Evolutionary conservation across 257 asterid species (phyloP).

Genomic region (Solanum pimpinellifolium): DNA sequence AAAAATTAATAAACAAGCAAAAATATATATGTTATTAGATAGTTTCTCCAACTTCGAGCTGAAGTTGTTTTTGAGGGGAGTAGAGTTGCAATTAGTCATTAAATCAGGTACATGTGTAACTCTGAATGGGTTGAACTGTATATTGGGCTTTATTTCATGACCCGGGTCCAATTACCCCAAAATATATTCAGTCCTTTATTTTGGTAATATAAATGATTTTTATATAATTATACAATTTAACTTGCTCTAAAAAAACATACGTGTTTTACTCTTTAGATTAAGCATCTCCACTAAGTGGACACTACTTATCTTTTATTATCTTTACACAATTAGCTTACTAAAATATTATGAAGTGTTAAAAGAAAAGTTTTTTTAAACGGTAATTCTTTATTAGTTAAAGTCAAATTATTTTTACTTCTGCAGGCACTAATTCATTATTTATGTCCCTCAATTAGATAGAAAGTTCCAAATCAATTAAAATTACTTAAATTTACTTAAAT

Average conservation of each 20-base stretch:
- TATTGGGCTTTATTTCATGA: not conserved
- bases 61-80: not conserved
- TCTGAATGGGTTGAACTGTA: not conserved
- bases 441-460: too few species aligned
- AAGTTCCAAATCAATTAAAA: too few species aligned
- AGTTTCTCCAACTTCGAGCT: too few species aligned
- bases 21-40: too few species aligned
- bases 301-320: not conserved
- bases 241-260: not conserved
- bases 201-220: not conserved
- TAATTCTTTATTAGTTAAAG: too few species aligned
- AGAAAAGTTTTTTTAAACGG: too few species aligned
- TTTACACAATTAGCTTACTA: not conserved
- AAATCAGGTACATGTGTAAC: not conserved
- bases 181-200: not conserved
- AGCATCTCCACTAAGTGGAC: not conserved
- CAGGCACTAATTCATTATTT: too few species aligned
- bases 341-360: not conserved
- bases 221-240: not conserved
- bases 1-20: too few species aligned
- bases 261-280: not conserved
- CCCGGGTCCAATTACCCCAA: not conserved
- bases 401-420: too few species aligned
- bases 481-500: too few species aligned
- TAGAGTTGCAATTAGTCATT: not conserved